Evolutionary conservation across 2,329 filamentous ascomycete genomes (phyloP).

Genomic region (Aspergillus brunneoviolaceus): DNA sequence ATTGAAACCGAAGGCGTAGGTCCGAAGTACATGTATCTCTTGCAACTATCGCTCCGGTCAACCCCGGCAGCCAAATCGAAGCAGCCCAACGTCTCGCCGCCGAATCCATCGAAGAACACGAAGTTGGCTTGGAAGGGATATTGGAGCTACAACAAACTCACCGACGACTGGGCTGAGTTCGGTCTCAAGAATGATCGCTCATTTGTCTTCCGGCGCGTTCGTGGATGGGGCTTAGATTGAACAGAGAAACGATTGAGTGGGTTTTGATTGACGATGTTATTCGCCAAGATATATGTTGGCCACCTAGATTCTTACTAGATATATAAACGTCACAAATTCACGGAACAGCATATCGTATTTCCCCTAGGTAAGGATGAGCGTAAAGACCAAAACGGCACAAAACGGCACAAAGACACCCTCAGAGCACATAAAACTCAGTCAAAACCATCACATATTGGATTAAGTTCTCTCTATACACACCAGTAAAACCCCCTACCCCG

Average conservation of each 20-base stretch:
- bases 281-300: not conserved
- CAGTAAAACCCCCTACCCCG: no score
- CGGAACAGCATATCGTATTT: no score
- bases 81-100: constrained; percentile 32
- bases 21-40: constrained; percentile 76
- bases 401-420: no score
- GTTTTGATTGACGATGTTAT: not conserved
- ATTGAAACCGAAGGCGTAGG: constrained; percentile 84
- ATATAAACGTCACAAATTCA: no score
- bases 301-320: not conserved
- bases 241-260: constrained; percentile 3
- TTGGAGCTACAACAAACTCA: constrained; percentile 85
- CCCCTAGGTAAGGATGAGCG: no score
- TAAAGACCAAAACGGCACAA: no score
- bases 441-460: no score
- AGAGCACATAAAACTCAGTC: no score
- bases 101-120: constrained; percentile 67
- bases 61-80: constrained; percentile 51
- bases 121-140: constrained; percentile 87
- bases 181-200: constrained; percentile 60
- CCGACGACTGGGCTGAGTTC: constrained; percentile 89
- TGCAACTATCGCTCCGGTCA: constrained; percentile 69
- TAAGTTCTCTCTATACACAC: no score
- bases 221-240: constrained; percentile 53
- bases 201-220: constrained; percentile 63